phyloP scores from a whole-genome alignment of 768 basidiomycete species.

The Tephrocybe rancida region DNA sequence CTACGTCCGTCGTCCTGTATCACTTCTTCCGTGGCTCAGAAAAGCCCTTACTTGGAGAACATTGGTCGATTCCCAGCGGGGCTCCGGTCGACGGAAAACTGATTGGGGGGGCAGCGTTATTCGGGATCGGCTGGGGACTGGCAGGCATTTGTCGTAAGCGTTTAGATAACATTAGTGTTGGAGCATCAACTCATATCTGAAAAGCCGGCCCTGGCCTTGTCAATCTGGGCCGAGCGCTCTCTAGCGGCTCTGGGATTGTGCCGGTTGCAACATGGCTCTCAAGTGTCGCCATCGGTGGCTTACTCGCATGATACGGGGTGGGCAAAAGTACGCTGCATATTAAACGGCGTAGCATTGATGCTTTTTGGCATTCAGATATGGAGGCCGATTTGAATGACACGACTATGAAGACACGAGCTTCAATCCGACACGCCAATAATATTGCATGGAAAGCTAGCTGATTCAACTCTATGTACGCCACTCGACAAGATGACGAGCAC shows the following conservation, averaged over 20 bases:
- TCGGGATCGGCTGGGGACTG: conserved; percentile 66
- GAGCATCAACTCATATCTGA: conserved; percentile 8
- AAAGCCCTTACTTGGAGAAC: conserved; percentile 44
- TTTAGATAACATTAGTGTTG: neutral
- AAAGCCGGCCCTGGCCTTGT: conserved; percentile 65
- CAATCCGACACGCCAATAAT: no score
- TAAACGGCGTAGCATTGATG: neutral
- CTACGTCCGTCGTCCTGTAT: conserved; percentile 46
- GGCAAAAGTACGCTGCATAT: neutral
- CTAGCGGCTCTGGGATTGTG: conserved; percentile 32
- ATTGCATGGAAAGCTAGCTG: no score
- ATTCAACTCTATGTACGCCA: no score
- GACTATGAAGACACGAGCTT: no score
- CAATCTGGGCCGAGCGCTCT: conserved; percentile 55
- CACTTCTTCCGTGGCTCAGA: conserved; percentile 39
- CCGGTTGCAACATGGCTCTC: conserved; percentile 43
- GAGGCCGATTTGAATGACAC: no score
- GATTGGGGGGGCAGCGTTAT: conserved; percentile 52
- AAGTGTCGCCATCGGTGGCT: conserved; percentile 41
- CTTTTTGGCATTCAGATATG: no score
- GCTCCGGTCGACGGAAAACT: conserved; percentile 46
- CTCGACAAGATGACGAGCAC: no score
- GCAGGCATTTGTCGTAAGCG: conserved; percentile 63
- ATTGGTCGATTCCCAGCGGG: conserved; percentile 42
- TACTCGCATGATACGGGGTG: conserved; percentile 27